Conservation (phyloP, 345 rosid species). For the Arabis alpina region DNA sequence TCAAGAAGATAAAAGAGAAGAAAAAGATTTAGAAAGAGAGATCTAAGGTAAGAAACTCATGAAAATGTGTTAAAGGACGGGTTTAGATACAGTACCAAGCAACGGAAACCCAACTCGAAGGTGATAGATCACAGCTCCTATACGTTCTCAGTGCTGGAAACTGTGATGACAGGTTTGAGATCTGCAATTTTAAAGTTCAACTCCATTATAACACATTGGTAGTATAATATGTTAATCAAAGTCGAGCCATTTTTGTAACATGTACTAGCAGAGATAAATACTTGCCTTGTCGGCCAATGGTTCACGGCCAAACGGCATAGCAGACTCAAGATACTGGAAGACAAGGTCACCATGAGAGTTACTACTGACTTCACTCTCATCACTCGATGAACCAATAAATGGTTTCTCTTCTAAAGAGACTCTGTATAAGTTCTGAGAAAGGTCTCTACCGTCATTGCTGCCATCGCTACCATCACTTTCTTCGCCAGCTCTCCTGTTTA, state of each 20-base stretch:
- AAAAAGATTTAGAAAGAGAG: constrained; percentile 12
- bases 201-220: neutral
- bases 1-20: constrained; percentile 30
- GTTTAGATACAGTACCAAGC: constrained; percentile 65
- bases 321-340: constrained; percentile 75
- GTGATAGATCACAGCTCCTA: constrained; percentile 76
- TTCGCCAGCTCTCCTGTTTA: constrained; percentile 48
- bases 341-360: constrained; percentile 56
- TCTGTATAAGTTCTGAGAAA: constrained; percentile 52
- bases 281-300: constrained; percentile 86
- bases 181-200: constrained; percentile 43
- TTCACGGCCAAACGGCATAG: constrained; percentile 75
- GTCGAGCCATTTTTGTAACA: neutral
- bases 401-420: constrained; percentile 57
- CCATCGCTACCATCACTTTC: constrained; percentile 63
- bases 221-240: neutral
- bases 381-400: constrained; percentile 59
- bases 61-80: constrained; percentile 1
- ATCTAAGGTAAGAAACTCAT: neutral
- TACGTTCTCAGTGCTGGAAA: constrained; percentile 66
- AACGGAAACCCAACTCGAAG: constrained; percentile 82
- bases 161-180: constrained; percentile 54
- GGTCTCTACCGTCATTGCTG: constrained; percentile 53
- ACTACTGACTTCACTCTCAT: constrained; percentile 62
- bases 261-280: neutral